Conservation (phyloP, 192 early-diverging fungal species). For the Borealophlyctis nickersoniae region DNA sequence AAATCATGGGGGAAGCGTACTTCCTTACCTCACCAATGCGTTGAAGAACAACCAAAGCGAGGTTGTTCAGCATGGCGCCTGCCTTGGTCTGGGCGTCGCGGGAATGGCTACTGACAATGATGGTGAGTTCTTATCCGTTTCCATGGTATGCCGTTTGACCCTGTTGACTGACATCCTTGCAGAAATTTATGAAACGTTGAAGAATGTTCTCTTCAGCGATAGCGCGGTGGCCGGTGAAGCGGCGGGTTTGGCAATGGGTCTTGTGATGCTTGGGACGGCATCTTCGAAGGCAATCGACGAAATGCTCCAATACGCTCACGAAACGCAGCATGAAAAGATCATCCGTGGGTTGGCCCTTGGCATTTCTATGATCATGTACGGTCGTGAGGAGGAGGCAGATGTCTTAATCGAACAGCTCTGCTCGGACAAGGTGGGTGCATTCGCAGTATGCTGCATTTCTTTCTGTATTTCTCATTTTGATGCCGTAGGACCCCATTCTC, state of each 20-base stretch:
- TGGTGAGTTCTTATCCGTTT: constrained; percentile 34
- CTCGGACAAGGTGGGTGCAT: constrained; percentile 68
- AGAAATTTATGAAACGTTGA: constrained; percentile 85
- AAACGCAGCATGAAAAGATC: constrained; percentile 99
- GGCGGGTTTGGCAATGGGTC: constrained; percentile 92
- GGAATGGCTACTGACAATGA: constrained; percentile 94
- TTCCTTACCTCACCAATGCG: constrained; percentile 77
- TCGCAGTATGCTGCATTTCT: not conserved
- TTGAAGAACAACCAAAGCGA: constrained; percentile 78
- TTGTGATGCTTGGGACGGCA: constrained; percentile 95
- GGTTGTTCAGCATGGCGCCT: constrained; percentile 94
- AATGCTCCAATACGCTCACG: constrained; percentile 96
- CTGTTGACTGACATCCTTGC: not conserved
- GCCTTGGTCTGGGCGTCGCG: constrained; percentile 90
- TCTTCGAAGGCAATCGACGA: constrained; percentile 78
- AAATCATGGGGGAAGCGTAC: constrained; percentile 83
- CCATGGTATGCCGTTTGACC: not conserved
- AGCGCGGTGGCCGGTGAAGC: constrained; percentile 97
- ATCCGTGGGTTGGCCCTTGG: constrained; percentile 94
- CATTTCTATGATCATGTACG: constrained; percentile 96
- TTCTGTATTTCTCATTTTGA: not conserved
- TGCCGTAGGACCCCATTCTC: constrained; percentile 76
- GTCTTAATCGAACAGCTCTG: constrained; percentile 78
- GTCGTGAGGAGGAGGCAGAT: constrained; percentile 93
- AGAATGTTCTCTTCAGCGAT: constrained; percentile 85